Base-by-base conservation (phyloP, 2,329 filamentous ascomycete species). In the Pseudogymnoascus sp. region DNA sequence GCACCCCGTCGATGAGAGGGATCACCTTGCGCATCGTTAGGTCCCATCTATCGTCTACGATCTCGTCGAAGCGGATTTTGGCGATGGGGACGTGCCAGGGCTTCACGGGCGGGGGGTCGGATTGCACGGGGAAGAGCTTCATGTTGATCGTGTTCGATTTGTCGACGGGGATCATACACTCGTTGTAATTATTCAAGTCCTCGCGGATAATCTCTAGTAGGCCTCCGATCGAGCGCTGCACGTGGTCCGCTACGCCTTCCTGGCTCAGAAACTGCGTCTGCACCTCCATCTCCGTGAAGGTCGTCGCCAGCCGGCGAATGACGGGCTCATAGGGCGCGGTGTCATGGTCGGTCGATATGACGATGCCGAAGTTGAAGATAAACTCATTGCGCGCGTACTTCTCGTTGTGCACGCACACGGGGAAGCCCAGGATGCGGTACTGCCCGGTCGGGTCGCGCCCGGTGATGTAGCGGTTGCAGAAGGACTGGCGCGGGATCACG, bases 101-200 rank as follows among this genome's bases (percentile, higher is more conserved):
- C 68, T 88, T 86, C 61, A 97, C 87, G 2, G 85, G 80, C 0
- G 90, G 86, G 1, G 92, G 92, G 14, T 86, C 83, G 1, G 85
- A 80, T 68, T 93, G 88, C 54, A 90, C 86, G 0, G 91, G 91
- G 73, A 97, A 97, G 58, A 97, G 83, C 75, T 97, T 97, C 81
- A 97, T 90, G 74, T 97, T 96, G 74, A 97, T 86, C 0, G 91
- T 96, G 73, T 96, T 97, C 63, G 91, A 78, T 83, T 65, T 76
- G 92, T 90, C 90, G 65, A 97, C 93, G 0, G 92, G 92, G 69
- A 97, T 96, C 92, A 96, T 96, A 79, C 92, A 96, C 77, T 99
- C 94, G 70, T 90, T 92, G 70, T 97, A 99, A 69, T 95, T 95
- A 71, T 97, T 97, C 67, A 99, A 72, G 72, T 99, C 92, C 75